phyloP scores from a whole-genome alignment of 1,139 yeast genomes.

The Saccharomyces hybrid region DNA sequence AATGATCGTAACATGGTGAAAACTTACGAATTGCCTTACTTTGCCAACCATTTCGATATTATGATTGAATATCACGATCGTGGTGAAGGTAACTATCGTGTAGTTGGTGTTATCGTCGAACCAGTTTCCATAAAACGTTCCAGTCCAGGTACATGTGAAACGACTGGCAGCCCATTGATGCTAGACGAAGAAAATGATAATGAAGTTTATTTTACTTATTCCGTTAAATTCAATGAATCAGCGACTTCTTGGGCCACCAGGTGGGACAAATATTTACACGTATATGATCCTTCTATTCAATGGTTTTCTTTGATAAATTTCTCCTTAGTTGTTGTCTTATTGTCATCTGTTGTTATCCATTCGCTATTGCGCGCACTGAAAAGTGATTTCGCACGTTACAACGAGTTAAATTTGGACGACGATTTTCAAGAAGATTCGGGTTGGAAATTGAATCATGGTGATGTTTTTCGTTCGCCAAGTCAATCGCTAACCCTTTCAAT shows the following conservation, averaged over 20 bases:
- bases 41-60: conserved; percentile 77
- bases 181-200: conserved; percentile 37
- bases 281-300: conserved; percentile 85
- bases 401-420: conserved; percentile 79
- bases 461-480: conserved; percentile 81
- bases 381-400: conserved; percentile 80
- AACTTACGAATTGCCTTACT: conserved; percentile 36
- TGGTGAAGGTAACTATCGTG: conserved; percentile 59
- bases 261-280: conserved; percentile 95
- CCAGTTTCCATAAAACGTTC: conserved; percentile 57
- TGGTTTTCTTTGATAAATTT: conserved; percentile 91
- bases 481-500: conserved; percentile 66
- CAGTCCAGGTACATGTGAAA: conserved; percentile 32
- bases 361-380: conserved; percentile 72
- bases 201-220: conserved; percentile 50
- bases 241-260: conserved; percentile 92
- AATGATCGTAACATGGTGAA: conserved; percentile 8
- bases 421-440: conserved; percentile 92
- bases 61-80: conserved; percentile 75
- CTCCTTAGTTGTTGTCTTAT: conserved; percentile 66
- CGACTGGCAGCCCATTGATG: conserved; percentile 37
- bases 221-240: conserved; percentile 61
- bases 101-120: conserved; percentile 79
- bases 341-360: conserved; percentile 74
- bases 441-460: conserved; percentile 95